Conservation (phyloP, 306 rosid genomes). For the Clitoria ternatea region DNA sequence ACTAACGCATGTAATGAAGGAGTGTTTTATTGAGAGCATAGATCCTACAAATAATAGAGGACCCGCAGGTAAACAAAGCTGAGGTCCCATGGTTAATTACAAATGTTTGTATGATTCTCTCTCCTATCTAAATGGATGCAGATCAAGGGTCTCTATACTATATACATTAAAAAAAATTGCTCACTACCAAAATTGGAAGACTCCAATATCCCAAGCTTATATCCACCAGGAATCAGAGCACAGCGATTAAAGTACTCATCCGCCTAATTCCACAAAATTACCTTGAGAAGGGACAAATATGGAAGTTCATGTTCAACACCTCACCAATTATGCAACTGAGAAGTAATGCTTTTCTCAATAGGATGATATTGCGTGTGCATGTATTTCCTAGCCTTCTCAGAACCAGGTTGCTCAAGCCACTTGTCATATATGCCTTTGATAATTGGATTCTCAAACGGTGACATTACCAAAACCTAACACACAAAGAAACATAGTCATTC, state of each 20-base stretch:
- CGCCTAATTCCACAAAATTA: neutral
- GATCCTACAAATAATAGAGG: neutral
- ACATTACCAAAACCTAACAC: constrained; percentile 54
- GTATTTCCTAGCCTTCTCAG: constrained; percentile 78
- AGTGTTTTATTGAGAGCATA: constrained; percentile 19
- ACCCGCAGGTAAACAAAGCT: neutral
- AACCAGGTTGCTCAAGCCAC: constrained; percentile 89
- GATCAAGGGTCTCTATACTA: constrained; percentile 32
- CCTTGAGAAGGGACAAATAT: constrained; percentile 12
- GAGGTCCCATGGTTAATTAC: constrained; percentile 19
- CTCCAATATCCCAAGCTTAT: constrained; percentile 35
- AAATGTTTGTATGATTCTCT: constrained; percentile 17
- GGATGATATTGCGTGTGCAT: constrained; percentile 81
- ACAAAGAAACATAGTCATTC: neutral
- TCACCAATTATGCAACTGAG: constrained; percentile 92
- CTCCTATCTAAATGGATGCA: constrained; percentile 15
- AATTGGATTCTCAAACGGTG: constrained; percentile 62
- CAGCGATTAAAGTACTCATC: neutral
- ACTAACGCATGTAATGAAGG: neutral
- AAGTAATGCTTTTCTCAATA: constrained; percentile 76
- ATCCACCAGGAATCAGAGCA: constrained; percentile 25
- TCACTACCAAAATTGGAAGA: constrained; percentile 49
- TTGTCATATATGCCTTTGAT: constrained; percentile 60
- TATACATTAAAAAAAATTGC: constrained; percentile 26
- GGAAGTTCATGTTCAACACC: constrained; percentile 3